These are phyloP conservation scores for Piper longum DNA, from an alignment of 164 flowering plant species.

Conservation along the genomic window DNA sequence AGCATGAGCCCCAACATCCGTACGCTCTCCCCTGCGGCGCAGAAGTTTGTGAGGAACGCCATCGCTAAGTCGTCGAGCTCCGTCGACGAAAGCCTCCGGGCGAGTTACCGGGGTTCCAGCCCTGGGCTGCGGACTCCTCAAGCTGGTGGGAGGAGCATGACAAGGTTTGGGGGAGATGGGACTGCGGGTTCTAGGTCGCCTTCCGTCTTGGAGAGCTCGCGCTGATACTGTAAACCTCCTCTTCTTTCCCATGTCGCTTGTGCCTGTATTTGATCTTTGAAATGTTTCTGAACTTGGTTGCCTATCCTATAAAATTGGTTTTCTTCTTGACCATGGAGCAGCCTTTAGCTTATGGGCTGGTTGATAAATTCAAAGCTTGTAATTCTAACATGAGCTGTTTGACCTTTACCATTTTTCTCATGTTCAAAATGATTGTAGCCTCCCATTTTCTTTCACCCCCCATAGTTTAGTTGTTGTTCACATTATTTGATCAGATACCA, in stretches of 20 bases:
- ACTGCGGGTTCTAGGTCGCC: slow-evolving; percentile 59
- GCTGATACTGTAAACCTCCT: not conserved
- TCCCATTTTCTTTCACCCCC: too few relatives aligned
- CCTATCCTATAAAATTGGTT: too few relatives aligned
- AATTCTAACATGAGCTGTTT: too few relatives aligned
- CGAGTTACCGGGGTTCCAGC: slow-evolving; percentile 77
- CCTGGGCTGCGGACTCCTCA: slow-evolving; percentile 58
- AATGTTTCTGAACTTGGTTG: not conserved
- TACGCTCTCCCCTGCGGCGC: slow-evolving; percentile 86
- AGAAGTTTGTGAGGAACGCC: slow-evolving; percentile 87
- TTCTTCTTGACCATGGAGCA: too few relatives aligned
- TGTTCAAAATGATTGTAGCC: too few relatives aligned
- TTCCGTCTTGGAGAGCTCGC: slow-evolving; percentile 52
- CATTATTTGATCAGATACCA: too few relatives aligned
- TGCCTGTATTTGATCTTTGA: not conserved
- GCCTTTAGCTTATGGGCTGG: too few relatives aligned
- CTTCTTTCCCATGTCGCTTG: not conserved
- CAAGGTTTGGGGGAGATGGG: slow-evolving; percentile 63
- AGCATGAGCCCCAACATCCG: slow-evolving; percentile 80
- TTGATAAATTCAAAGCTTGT: too few relatives aligned
- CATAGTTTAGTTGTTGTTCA: too few relatives aligned
- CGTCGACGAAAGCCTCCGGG: slow-evolving; percentile 86
- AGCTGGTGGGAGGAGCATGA: slow-evolving; percentile 47
- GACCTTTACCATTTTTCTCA: too few relatives aligned
- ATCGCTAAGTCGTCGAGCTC: slow-evolving; percentile 61